Conservation (phyloP, 805 yeast genomes). For the Metschnikowia arizonensis region DNA sequence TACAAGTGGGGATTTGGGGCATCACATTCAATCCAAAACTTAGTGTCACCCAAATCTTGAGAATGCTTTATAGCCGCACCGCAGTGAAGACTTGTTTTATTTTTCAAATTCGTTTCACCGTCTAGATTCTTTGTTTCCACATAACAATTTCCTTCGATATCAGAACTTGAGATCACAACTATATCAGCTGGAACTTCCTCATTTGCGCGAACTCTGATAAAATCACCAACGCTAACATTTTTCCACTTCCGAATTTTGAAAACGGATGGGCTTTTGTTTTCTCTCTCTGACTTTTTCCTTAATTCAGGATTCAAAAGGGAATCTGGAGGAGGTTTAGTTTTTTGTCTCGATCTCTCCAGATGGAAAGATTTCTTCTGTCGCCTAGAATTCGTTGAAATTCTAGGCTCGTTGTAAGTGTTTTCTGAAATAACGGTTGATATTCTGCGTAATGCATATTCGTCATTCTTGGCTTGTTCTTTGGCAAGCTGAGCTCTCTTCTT, state of each 20-base stretch:
- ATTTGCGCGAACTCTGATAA: conserved; percentile 61
- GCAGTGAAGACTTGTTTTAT: conserved; percentile 49
- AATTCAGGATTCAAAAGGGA: conserved; percentile 22
- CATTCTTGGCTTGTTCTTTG: conserved; percentile 23
- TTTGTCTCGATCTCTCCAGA: conserved; percentile 11
- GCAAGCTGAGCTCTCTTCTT: conserved; percentile 23
- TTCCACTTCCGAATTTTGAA: conserved; percentile 23
- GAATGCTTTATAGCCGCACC: conserved; percentile 54
- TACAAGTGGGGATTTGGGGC: conserved; percentile 66
- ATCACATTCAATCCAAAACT: conserved; percentile 65
- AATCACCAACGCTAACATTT: conserved; percentile 49
- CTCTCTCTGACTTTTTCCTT: conserved; percentile 5
- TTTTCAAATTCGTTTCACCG: conserved; percentile 43
- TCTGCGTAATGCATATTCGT: conserved; percentile 31
- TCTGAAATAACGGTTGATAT: conserved; percentile 38
- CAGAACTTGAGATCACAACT: conserved; percentile 58
- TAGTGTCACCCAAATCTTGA: conserved; percentile 52
- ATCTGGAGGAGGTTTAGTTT: conserved; percentile 17
- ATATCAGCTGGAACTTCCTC: conserved; percentile 76
- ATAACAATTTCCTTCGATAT: conserved; percentile 66
- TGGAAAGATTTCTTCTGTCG: conserved; percentile 16
- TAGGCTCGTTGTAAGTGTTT: conserved; percentile 16
- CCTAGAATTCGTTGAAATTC: conserved; percentile 9
- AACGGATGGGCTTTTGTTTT: conserved; percentile 6
- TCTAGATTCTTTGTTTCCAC: conserved; percentile 38